These are phyloP conservation scores for Pseudogymnoascus sp. DNA, from an alignment of 2,329 filamentous ascomycete species.

Conservation along the genomic window DNA sequence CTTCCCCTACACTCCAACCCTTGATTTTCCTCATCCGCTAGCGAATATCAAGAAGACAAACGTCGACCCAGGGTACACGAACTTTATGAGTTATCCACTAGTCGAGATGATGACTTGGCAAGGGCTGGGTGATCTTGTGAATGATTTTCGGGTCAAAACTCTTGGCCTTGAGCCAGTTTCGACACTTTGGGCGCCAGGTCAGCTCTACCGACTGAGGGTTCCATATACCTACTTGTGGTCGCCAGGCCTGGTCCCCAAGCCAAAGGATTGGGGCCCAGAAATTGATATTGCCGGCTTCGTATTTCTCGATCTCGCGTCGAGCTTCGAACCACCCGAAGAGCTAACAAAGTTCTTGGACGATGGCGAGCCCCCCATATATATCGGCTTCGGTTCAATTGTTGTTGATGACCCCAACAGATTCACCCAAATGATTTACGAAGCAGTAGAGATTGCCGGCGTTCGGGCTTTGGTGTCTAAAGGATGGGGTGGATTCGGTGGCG, in stretches of 20 bases:
- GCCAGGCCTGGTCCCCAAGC: slow-evolving; percentile 55
- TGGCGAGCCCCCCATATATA: slow-evolving; percentile 56
- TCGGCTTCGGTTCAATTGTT: slow-evolving; percentile 67
- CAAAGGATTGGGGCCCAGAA: slow-evolving; percentile 56
- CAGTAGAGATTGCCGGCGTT: slow-evolving; percentile 56
- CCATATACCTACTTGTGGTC: slow-evolving; percentile 67
- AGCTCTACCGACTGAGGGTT: slow-evolving; percentile 62
- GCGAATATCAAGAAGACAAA: slow-evolving; percentile 64
- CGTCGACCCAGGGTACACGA: slow-evolving; percentile 62
- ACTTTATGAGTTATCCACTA: slow-evolving; percentile 70
- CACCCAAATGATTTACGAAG: slow-evolving; percentile 62
- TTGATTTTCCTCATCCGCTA: slow-evolving; percentile 66
- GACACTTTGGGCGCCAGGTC: slow-evolving; percentile 66
- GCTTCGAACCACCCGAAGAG: slow-evolving; percentile 48
- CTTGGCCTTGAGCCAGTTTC: slow-evolving; percentile 64
- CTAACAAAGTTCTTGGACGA: slow-evolving; percentile 46
- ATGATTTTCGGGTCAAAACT: slow-evolving; percentile 60
- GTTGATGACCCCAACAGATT: slow-evolving; percentile 62
- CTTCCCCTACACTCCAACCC: slow-evolving; percentile 68
- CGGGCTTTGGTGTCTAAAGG: slow-evolving; percentile 64
- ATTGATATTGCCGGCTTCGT: slow-evolving; percentile 70
- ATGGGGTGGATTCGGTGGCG: slow-evolving; percentile 61
- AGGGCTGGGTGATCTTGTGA: slow-evolving; percentile 65
- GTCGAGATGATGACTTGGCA: slow-evolving; percentile 87
- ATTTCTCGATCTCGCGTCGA: slow-evolving; percentile 59